Evolutionary conservation across 179 eudicot genomes (phyloP).

Genomic region (Actinidia arguta): DNA sequence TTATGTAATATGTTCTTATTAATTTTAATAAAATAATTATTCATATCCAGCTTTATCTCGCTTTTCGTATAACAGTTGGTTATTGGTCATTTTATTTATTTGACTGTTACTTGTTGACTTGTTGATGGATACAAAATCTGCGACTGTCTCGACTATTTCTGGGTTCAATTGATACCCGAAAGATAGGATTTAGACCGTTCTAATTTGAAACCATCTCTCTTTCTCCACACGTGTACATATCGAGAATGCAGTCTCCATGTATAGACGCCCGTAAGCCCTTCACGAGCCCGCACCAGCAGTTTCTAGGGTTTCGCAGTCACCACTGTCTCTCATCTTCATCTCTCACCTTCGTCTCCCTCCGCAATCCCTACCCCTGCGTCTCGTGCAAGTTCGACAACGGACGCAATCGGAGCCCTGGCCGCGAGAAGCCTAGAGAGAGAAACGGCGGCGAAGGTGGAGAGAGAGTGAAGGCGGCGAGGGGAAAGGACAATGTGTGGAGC

Average conservation of each 20-base stretch:
- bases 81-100: too few relatives aligned
- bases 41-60: too few relatives aligned
- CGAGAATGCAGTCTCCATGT: slow-evolving; percentile 26
- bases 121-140: too few relatives aligned
- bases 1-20: too few relatives aligned
- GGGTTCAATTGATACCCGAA: too few relatives aligned
- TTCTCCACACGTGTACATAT: not conserved
- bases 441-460: slow-evolving; percentile 19
- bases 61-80: too few relatives aligned
- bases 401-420: slow-evolving; percentile 27
- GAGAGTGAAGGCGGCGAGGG: slow-evolving; percentile 52
- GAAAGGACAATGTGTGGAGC: slow-evolving; percentile 96
- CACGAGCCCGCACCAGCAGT: slow-evolving; percentile 28
- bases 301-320: slow-evolving; percentile 31
- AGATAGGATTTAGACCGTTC: too few relatives aligned
- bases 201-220: too few relatives aligned
- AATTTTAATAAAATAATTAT: too few relatives aligned
- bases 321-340: slow-evolving; percentile 16
- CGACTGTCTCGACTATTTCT: too few relatives aligned
- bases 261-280: slow-evolving; percentile 26
- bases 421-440: slow-evolving; percentile 24
- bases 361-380: slow-evolving; percentile 27
- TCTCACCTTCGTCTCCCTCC: slow-evolving; percentile 19
- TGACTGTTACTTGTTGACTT: too few relatives aligned
- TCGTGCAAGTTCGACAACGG: slow-evolving; percentile 33